Percentiles rank a stretch among this genome's conserved stretches.
phyloP scores from a whole-genome alignment of 306 rosid genomes.

The Dalbergia cultrata region DNA sequence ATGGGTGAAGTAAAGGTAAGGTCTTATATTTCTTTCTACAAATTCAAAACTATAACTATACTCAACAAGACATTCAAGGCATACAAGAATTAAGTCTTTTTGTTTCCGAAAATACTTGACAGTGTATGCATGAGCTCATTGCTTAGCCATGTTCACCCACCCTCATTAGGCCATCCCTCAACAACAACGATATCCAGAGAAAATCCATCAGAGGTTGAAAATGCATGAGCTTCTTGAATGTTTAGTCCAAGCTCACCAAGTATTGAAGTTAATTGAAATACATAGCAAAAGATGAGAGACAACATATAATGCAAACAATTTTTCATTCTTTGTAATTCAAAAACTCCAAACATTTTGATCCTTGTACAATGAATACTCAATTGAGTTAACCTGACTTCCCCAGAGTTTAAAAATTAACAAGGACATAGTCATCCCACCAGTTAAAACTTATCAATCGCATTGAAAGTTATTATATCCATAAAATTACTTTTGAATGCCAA shows the following conservation, averaged over 20 bases:
- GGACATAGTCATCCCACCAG: no score
- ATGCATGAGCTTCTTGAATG: slow-evolving; percentile 99
- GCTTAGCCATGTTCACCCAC: slow-evolving; percentile 50
- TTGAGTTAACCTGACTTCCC: no score
- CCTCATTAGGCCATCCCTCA: slow-evolving; percentile 95
- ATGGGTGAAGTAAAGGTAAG: slow-evolving; percentile 1
- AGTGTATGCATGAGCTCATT: slow-evolving; percentile 33
- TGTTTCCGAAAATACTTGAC: slow-evolving; percentile 37
- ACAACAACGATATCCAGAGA: slow-evolving; percentile 98
- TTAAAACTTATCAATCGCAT: no score
- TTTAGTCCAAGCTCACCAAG: slow-evolving; percentile 97
- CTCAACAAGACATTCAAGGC: slow-evolving; percentile 35
- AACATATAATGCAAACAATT: slow-evolving; percentile 27
- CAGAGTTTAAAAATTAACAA: no score
- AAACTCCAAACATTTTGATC: slow-evolving; percentile 17
- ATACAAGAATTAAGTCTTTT: slow-evolving; percentile 27
- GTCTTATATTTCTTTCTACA: slow-evolving; percentile 30
- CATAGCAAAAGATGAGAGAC: slow-evolving; percentile 47
- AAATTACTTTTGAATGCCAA: no score
- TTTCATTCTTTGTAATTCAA: slow-evolving; percentile 28
- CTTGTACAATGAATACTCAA: no score
- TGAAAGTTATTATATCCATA: no score
- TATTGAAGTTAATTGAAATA: slow-evolving; percentile 82
- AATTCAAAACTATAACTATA: slow-evolving; percentile 26
- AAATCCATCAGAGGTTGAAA: slow-evolving; percentile 94